Evolutionary conservation across 495 filamentous ascomycete genomes (phyloP), one percentile per base, ranked within the genome.

Genomic region (Penicillium lagena): DNA sequence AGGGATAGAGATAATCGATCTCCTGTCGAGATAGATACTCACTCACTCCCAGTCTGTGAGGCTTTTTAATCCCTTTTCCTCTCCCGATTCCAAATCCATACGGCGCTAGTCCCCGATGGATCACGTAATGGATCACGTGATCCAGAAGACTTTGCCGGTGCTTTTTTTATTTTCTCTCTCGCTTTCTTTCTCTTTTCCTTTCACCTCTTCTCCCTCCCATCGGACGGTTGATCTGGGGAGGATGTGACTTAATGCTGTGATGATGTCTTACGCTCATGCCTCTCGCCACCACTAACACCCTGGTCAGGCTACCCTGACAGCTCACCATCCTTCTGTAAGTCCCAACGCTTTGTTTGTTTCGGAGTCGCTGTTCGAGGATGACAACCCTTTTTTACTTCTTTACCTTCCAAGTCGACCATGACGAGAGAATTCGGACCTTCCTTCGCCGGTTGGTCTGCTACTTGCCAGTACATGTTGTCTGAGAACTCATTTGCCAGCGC

Each of bases 381-480:
- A 93, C 81, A 90, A 72, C 52, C 51, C 47, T 65, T 77, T 72
- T 72, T 81, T 77, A 80, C 89, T 96, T 95, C 89, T 91, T 94
- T 87, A 86, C 81, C 76, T 82, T 70, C 85, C 75, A 86, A 96
- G 73, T 93, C 90, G 90, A 82, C 88, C 83, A 82, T 96, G 90
- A 91, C 82, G 87, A 88, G 71, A 74, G 52, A 70, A 70, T 80
- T 71, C 79, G 82, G 85, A 80, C 74, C 71, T 67, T 70, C 74
- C 73, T 74, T 80, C 78, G 71, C 77, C 71, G 77, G 75, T 75
- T 66, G 70, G 77, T 81, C 85, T 91, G 89, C 80, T 94, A 93
- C 89, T 95, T 89, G 89, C 89, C 89, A 95, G 89, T 94, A 93
- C 77, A 80, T 71, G 64, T 85, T 88, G 87, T 93, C 89, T 95